Percentiles rank a stretch among this genome's conserved stretches.
phyloP scores from a whole-genome alignment of 257 asterid genomes.

The Rhazya stricta region DNA sequence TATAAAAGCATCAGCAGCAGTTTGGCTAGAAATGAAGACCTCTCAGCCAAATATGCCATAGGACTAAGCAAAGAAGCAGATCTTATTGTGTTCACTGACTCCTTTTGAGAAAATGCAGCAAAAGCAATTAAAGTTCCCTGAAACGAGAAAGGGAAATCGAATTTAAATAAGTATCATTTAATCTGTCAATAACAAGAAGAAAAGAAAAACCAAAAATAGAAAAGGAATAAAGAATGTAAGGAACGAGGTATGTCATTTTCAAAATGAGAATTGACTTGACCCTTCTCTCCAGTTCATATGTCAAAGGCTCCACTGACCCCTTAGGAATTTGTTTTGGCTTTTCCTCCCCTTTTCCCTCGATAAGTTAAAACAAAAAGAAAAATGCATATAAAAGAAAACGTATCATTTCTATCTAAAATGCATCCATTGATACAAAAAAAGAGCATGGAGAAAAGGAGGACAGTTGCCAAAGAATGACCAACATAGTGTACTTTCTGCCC shows the following conservation, averaged over 20 bases:
- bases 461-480: slow-evolving; percentile 71
- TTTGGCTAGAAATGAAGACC: slow-evolving; percentile 53
- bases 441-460: too few relatives aligned
- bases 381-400: too few relatives aligned
- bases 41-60: slow-evolving; percentile 53
- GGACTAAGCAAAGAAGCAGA: slow-evolving; percentile 45
- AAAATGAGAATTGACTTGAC: too few relatives aligned
- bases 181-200: neutral
- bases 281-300: too few relatives aligned
- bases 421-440: too few relatives aligned
- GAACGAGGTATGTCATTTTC: too few relatives aligned
- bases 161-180: neutral
- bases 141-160: too few relatives aligned
- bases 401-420: neutral
- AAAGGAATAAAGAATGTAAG: neutral
- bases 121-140: slow-evolving; percentile 83
- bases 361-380: too few relatives aligned
- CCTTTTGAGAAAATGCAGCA: slow-evolving; percentile 46
- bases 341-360: too few relatives aligned
- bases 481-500: slow-evolving; percentile 61
- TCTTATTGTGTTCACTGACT: slow-evolving; percentile 28
- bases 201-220: too few relatives aligned
- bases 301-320: too few relatives aligned
- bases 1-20: slow-evolving; percentile 43
- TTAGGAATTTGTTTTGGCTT: too few relatives aligned